A percentile compares a stretch with the other conserved stretches of the same genome.
Evolutionary conservation across 805 yeast species (phyloP).

Genomic region (Candida pseudofarinosa): DNA sequence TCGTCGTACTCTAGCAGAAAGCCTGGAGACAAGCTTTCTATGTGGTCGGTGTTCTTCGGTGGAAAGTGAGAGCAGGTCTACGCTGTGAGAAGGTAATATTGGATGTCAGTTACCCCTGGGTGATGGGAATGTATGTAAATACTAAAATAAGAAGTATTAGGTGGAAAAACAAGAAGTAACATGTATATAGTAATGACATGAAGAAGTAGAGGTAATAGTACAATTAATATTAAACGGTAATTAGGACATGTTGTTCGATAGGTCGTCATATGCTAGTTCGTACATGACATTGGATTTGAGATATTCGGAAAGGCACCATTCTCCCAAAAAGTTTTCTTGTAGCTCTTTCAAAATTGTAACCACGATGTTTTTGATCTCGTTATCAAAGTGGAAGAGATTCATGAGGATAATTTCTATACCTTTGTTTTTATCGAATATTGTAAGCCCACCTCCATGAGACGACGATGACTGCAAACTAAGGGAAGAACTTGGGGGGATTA

Average conservation of each 20-base stretch:
- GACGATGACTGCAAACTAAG: slow-evolving; percentile 35
- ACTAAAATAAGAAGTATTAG: neutral
- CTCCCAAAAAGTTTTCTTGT: slow-evolving; percentile 40
- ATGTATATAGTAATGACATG: neutral
- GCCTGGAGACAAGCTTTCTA: slow-evolving; percentile 49
- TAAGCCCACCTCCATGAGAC: slow-evolving; percentile 35
- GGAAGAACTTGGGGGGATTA: slow-evolving; percentile 38
- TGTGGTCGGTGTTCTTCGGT: slow-evolving; percentile 12
- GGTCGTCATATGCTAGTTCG: slow-evolving; percentile 37
- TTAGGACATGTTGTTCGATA: slow-evolving; percentile 7
- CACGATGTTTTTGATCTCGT: slow-evolving; percentile 35
- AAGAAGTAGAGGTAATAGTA: neutral
- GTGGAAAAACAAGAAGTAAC: neutral
- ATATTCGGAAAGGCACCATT: slow-evolving; percentile 40
- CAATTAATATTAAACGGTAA: neutral
- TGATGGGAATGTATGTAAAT: neutral
- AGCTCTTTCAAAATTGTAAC: slow-evolving; percentile 42
- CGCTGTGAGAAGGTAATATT: too few species aligned
- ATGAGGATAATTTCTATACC: slow-evolving; percentile 40
- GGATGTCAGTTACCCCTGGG: too few species aligned
- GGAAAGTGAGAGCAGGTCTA: too few species aligned
- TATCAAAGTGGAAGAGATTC: slow-evolving; percentile 39
- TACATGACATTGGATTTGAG: slow-evolving; percentile 35
- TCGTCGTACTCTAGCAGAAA: slow-evolving; percentile 53
- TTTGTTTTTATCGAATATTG: slow-evolving; percentile 41